Evolutionary conservation across 495 filamentous ascomycete species (phyloP), one percentile per base, ranked within the genome.

Genomic region (Penicillium herquei): DNA sequence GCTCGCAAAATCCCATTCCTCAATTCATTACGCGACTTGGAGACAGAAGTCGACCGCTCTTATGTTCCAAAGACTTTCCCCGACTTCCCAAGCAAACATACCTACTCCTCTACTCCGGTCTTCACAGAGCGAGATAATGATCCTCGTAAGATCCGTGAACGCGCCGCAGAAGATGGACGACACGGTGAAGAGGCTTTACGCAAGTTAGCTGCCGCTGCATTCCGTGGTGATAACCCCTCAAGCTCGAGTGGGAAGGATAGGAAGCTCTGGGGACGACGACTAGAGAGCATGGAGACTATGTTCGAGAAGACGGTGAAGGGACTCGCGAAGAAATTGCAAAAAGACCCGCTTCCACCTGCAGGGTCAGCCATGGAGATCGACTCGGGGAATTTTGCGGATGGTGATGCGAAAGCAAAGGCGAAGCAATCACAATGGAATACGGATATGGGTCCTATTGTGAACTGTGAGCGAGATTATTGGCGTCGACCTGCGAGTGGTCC

Each of bases 161-260:
- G 75, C 26, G 87, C 87, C 3, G 88, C 87, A 4, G 81, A 88
- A 65, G 85, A 90, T 60, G 87, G 88, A 17, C 75, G 88, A 31
- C 71, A 87, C 53, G 89, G 86, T 2, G 89, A 92, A 71, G 83
- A 89, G 56, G 87, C 87, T 17, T 64, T 92, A 51, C 77, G 89
- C 39, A 86, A 84, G 59, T 71, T 92, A 43, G 81, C 87, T 39
- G 69, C 76, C 30, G 78, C 79, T 10, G 76, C 76, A 16, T 73
- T 69, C 62, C 73, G 75, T 8, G 71, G 75, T 14, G 71, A 78
- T 32, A 77, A 71, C 26, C 71, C 74, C 34, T 62, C 63, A 10
- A 69, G 64, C 11, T 63, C 71, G 14, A 68, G 64, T 21, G 70
- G 70, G 0, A 62, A 67, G 34, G 72, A 76, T 44, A 78, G 75